Percentiles rank a stretch among this genome's conserved stretches.
These are phyloP conservation scores for Saturnispora ahearnii DNA, from an alignment of 805 yeast genomes.

Conservation along the genomic window DNA sequence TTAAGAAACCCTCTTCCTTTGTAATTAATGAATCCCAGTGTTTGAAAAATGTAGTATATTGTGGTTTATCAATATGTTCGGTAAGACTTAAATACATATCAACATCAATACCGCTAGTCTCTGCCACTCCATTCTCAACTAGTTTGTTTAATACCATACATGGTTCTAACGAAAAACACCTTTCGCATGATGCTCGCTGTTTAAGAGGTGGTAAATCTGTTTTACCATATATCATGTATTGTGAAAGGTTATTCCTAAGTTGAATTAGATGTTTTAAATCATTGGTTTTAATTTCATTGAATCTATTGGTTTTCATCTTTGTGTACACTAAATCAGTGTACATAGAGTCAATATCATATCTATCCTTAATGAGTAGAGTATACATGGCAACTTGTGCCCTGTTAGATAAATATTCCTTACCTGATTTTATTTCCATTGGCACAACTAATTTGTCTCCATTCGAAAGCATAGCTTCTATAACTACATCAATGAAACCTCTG, in stretches of 20 bases:
- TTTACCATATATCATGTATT: constrained; percentile 41
- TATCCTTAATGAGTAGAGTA: constrained; percentile 66
- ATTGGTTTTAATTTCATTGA: constrained; percentile 35
- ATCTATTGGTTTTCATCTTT: constrained; percentile 38
- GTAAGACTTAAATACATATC: constrained; percentile 43
- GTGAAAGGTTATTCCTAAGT: constrained; percentile 62
- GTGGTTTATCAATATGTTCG: constrained; percentile 30
- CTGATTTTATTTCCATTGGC: constrained; percentile 90
- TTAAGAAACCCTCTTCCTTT: constrained; percentile 58
- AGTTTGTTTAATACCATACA: constrained; percentile 63
- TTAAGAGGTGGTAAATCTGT: constrained; percentile 46
- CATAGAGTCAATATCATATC: constrained; percentile 61
- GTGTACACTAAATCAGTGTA: constrained; percentile 70
- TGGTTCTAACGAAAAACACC: constrained; percentile 44
- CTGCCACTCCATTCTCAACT: constrained; percentile 48
- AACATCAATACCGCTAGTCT: constrained; percentile 41
- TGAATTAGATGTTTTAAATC: constrained; percentile 65
- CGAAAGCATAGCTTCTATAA: constrained; percentile 49
- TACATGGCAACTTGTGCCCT: constrained; percentile 83
- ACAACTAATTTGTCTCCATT: constrained; percentile 40
- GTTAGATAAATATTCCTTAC: constrained; percentile 57
- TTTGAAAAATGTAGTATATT: constrained; percentile 47
- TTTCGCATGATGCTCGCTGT: constrained; percentile 47
- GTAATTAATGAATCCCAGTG: constrained; percentile 70
- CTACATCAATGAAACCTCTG: constrained; percentile 84